phyloP scores from a whole-genome alignment of 306 rosid species.

The Prunus dulcis region DNA sequence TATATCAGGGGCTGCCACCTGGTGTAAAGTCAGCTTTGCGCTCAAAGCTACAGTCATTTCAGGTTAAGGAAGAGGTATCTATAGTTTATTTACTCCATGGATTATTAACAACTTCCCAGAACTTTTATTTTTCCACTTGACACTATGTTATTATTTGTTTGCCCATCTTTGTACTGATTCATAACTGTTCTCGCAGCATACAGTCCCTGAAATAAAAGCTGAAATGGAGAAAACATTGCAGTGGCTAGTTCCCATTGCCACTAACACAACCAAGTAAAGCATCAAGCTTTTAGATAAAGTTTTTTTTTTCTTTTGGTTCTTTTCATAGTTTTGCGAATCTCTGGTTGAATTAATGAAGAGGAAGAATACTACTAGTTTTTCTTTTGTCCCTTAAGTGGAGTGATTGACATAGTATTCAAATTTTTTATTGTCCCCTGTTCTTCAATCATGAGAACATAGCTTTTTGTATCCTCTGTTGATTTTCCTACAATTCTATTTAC shows the following conservation, averaged over 20 bases:
- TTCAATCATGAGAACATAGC: not conserved
- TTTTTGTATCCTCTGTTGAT: not conserved
- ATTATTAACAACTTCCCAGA: not conserved
- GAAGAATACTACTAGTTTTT: not conserved
- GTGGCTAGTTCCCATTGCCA: slow-evolving; percentile 95
- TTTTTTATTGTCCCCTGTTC: not conserved
- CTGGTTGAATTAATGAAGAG: not conserved
- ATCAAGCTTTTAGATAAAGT: not conserved
- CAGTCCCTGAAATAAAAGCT: slow-evolving; percentile 84
- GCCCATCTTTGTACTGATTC: not conserved
- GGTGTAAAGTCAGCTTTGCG: slow-evolving; percentile 82
- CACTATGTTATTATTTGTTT: not conserved
- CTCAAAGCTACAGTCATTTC: slow-evolving; percentile 71
- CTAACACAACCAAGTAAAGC: slow-evolving; percentile 86
- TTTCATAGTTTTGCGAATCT: not conserved
- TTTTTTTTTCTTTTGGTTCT: not conserved
- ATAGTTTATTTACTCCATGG: not conserved
- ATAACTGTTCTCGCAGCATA: slow-evolving; percentile 51
- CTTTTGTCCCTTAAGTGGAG: not conserved
- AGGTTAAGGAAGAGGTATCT: slow-evolving; percentile 85
- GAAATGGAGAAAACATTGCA: slow-evolving; percentile 93
- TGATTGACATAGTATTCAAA: not conserved
- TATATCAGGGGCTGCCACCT: slow-evolving; percentile 95
- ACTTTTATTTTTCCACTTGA: not conserved
- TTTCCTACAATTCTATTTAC: not conserved